Evolutionary conservation across 2,329 filamentous ascomycete genomes (phyloP), one percentile per base, ranked within the genome.

Genomic region (Claviceps pazoutovae): DNA sequence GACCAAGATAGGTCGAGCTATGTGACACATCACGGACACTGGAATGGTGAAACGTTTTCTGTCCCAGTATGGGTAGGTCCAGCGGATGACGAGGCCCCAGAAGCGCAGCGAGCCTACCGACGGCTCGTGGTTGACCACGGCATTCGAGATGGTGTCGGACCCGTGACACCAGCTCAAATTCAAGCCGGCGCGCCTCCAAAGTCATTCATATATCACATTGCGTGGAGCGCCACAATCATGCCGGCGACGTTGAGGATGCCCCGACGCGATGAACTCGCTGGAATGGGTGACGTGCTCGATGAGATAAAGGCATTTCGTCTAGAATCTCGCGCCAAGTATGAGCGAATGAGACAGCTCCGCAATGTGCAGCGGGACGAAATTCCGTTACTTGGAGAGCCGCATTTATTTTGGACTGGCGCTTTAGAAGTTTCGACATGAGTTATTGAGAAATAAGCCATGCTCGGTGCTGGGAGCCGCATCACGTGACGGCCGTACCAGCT

Each of bases 141-240:
- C 3, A 54, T 76, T 13, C 63, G 64, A 37, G 57, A 62, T n/a
- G 56, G 60, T 21, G 58, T 75, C 16, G 72, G 69, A 1, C 74
- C 75, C 4, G 73, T 66, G 5, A 72, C 71, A 6, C 74, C 76
- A 13, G 63, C 65, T 19, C 78, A 81, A 51, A 63, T 75, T 16
- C 62, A 59, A 2, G 74, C 74, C 0, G 78, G 78, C 1, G 74
- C 72, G 4, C 76, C 76, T 4, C 47, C 60, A 0, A 63, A 66
- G 0, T 63, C 67, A 1, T 71, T 69, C 51, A 61, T 81, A 41
- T 80, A 74, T 56, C 66, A 72, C 30, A 69, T 67, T 1, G 76
- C 77, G 0, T 81, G 78, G 78, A 69, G 71, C 53, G 68, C 76
- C 50, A 56, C 78, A 14, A 54, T 76, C 3, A 62, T 70, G 55